These are phyloP conservation scores for Globisporangium takayamanum DNA, from an alignment of 352 stramenopile species.

Conservation along the genomic window DNA sequence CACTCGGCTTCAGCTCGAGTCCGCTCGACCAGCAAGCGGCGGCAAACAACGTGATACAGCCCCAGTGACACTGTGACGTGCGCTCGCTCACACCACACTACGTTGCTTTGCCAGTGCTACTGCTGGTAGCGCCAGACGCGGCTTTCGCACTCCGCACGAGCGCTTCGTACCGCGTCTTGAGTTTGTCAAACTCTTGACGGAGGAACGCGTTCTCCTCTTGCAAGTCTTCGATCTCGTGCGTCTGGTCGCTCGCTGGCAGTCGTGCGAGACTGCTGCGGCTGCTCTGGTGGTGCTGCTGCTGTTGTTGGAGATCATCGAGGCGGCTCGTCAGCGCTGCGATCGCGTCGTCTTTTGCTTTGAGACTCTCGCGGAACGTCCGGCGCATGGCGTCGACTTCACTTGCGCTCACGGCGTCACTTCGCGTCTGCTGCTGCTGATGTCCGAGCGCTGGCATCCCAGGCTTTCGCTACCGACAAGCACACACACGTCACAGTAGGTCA, in stretches of 20 bases:
- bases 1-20: background rate
- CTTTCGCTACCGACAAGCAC: constrained; percentile 16
- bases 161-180: constrained; percentile 58
- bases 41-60: constrained; percentile 1
- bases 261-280: no score
- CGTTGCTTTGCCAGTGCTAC: constrained; percentile 1
- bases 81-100: no score
- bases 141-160: constrained; percentile 13
- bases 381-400: constrained; percentile 34
- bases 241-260: constrained; percentile 10
- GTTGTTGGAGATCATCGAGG: constrained; percentile 17
- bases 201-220: constrained; percentile 66
- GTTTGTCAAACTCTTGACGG: constrained; percentile 55
- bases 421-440: constrained; percentile 13
- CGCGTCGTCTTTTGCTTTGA: constrained; percentile 56
- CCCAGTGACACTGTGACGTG: no score
- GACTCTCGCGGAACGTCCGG: constrained; percentile 39
- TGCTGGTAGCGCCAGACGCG: background rate
- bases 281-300: constrained; percentile 1
- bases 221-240: constrained; percentile 41
- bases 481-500: background rate
- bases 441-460: constrained; percentile 12
- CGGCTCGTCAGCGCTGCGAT: constrained; percentile 43
- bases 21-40: background rate
- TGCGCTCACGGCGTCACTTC: constrained; percentile 17